Evolutionary conservation across 73 alveolate species (phyloP).

Genomic region (Tetrahymena malaccensis): DNA sequence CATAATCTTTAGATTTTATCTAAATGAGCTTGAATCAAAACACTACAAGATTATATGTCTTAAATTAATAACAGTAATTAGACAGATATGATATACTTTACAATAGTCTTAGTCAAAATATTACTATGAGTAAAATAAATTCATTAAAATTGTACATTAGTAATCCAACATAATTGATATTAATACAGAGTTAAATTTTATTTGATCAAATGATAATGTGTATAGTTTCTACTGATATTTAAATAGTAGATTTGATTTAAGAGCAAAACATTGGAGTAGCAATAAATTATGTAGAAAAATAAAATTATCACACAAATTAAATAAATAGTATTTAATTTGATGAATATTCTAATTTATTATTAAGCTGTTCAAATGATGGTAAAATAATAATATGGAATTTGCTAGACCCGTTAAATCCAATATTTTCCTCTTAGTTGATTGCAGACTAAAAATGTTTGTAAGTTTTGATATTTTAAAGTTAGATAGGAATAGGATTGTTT

Average conservation of each 20-base stretch:
- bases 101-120: too few species aligned
- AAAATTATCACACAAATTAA: too few species aligned
- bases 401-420: background rate
- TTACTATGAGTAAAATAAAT: too few species aligned
- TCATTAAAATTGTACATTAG: background rate
- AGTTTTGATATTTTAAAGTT: background rate
- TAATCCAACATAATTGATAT: background rate
- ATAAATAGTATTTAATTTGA: background rate
- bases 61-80: too few species aligned
- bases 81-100: too few species aligned
- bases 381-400: background rate
- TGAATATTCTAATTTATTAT: background rate
- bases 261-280: background rate
- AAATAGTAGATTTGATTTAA: background rate
- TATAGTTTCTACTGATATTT: background rate
- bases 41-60: too few species aligned
- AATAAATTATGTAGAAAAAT: background rate
- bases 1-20: too few species aligned
- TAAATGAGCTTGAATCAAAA: too few species aligned
- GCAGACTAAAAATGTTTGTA: background rate
- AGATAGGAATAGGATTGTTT: background rate
- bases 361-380: background rate
- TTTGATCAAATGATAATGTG: background rate
- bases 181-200: too few species aligned
- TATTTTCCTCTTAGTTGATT: background rate